Percentiles rank a stretch among this genome's conserved stretches.
Conservation (phyloP, 2,329 filamentous ascomycete genomes). For the Pestalotiopsis sp. region DNA sequence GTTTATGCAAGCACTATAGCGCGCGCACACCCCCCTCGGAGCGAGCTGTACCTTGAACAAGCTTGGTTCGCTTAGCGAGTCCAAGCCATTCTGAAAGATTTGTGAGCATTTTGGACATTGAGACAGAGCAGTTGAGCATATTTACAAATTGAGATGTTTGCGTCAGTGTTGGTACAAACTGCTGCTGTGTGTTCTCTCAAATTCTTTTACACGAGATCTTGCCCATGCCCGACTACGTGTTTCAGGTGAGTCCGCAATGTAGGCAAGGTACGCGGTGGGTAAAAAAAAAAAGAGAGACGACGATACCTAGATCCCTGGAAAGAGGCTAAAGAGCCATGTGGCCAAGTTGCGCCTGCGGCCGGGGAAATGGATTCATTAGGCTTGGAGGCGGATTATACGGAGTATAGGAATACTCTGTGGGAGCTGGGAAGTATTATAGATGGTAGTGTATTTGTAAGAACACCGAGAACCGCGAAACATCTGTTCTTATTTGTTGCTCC, state of each 20-base stretch:
- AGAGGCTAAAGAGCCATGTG: slow-evolving; percentile 5
- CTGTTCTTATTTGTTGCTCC: not conserved
- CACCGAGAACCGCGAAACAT: not conserved
- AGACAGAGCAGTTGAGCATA: not conserved
- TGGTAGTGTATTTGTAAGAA: too few relatives aligned
- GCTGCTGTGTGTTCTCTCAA: not conserved
- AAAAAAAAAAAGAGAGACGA: too few relatives aligned
- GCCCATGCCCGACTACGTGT: not conserved
- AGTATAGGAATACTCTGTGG: too few relatives aligned
- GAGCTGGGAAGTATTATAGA: too few relatives aligned
- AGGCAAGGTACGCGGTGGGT: not conserved
- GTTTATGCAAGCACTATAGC: not conserved
- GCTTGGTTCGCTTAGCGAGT: not conserved
- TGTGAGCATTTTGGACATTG: not conserved
- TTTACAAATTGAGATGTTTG: not conserved
- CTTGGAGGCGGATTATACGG: not conserved
- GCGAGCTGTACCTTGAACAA: not conserved
- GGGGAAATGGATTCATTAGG: not conserved
- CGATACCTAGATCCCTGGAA: not conserved
- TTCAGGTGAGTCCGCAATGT: slow-evolving; percentile 10
- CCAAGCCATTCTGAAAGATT: not conserved
- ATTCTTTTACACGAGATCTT: not conserved
- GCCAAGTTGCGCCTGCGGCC: not conserved
- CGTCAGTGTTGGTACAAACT: not conserved
- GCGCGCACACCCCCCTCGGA: too few relatives aligned